phyloP scores from a whole-genome alignment of 345 rosid species.

The Rhizophora apiculata region DNA sequence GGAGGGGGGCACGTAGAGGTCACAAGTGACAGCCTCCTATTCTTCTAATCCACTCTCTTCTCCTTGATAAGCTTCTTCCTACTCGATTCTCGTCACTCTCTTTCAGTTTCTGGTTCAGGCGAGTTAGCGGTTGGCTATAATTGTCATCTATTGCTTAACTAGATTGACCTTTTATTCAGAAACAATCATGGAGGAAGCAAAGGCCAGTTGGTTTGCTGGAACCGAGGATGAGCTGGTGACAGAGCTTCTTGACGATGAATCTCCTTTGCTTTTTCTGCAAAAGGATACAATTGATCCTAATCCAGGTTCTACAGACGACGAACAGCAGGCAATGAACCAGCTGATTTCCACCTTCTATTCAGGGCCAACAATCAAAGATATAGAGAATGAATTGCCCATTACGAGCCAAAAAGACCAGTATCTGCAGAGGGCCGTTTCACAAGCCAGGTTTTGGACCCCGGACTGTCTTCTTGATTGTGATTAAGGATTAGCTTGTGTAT shows the following conservation, averaged over 20 bases:
- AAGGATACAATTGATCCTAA: slow-evolving; percentile 20
- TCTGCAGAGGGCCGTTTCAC: slow-evolving; percentile 16
- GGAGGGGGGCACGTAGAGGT: background rate
- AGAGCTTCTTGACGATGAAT: slow-evolving; percentile 48
- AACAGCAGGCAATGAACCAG: slow-evolving; percentile 28
- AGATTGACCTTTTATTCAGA: background rate
- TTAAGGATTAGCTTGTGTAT: too few relatives aligned
- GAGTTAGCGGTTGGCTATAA: background rate
- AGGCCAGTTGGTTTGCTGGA: slow-evolving; percentile 22
- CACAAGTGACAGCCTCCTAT: slow-evolving; percentile 8
- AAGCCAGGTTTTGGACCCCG: slow-evolving; percentile 28
- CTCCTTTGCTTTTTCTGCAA: slow-evolving; percentile 42
- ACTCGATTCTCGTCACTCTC: slow-evolving; percentile 11
- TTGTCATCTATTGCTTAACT: slow-evolving; percentile 11
- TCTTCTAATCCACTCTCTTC: slow-evolving; percentile 51
- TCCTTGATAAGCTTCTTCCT: slow-evolving; percentile 10
- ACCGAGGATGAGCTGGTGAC: slow-evolving; percentile 43
- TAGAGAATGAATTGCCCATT: slow-evolving; percentile 42
- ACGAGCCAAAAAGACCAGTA: slow-evolving; percentile 22
- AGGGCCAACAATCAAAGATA: slow-evolving; percentile 55
- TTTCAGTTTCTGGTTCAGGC: background rate
- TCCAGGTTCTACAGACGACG: slow-evolving; percentile 9
- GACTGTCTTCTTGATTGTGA: too few relatives aligned
- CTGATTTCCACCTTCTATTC: slow-evolving; percentile 45
- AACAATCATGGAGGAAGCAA: slow-evolving; percentile 17